A percentile compares a stretch with the other conserved stretches of the same genome.
These are phyloP conservation scores for Vigna angularis DNA, from an alignment of 306 rosid species.

Conservation along the genomic window DNA sequence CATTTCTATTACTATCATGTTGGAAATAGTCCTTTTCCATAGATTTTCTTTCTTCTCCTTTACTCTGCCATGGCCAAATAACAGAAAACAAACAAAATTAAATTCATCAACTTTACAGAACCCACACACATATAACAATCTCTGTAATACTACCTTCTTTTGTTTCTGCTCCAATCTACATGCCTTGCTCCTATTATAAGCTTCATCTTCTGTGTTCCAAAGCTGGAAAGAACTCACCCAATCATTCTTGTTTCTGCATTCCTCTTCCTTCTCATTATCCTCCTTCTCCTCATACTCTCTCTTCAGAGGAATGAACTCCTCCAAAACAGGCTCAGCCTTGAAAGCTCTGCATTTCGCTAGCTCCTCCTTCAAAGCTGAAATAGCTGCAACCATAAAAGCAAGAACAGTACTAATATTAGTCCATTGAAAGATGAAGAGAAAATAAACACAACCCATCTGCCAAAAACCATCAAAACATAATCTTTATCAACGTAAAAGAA, in stretches of 20 bases:
- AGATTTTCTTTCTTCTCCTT: not conserved
- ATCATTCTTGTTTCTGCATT: slow-evolving; percentile 5
- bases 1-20: not conserved
- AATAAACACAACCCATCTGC: not conserved
- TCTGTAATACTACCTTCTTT: slow-evolving; percentile 13
- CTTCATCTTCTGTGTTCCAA: slow-evolving; percentile 16
- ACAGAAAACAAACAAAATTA: not conserved
- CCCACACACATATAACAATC: not conserved
- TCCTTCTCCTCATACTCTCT: not conserved
- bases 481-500: not conserved
- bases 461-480: not conserved
- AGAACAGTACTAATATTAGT: not conserved
- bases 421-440: not conserved
- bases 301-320: slow-evolving; percentile 25
- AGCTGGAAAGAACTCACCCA: slow-evolving; percentile 32
- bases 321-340: slow-evolving; percentile 27
- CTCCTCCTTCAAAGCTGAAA: slow-evolving; percentile 52
- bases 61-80: slow-evolving; percentile 1
- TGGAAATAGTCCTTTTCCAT: not conserved
- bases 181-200: not conserved
- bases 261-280: slow-evolving; percentile 7
- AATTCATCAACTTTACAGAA: not conserved
- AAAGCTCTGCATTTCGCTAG: slow-evolving; percentile 48
- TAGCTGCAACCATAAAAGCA: not conserved
- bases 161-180: not conserved